These are phyloP conservation scores for Cucurbita moschata DNA, from an alignment of 306 rosid species.

Conservation along the genomic window DNA sequence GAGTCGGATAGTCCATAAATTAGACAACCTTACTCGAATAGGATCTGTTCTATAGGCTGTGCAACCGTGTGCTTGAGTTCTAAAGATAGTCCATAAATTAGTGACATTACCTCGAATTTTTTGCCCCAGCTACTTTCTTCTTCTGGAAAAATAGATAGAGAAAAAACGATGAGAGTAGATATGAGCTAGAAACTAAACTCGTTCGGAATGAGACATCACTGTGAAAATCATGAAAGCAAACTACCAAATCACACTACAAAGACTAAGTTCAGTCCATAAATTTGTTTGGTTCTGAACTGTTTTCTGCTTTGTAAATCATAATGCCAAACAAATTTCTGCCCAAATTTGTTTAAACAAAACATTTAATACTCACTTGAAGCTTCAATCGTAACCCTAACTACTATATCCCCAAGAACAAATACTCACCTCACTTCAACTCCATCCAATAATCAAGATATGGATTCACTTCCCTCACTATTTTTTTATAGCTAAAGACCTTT, in stretches of 20 bases:
- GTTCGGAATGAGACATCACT: no score
- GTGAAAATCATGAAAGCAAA: background rate
- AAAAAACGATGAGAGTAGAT: background rate
- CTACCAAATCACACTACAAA: background rate
- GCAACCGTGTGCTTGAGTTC: no score
- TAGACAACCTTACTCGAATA: no score
- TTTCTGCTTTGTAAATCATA: background rate
- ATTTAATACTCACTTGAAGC: background rate
- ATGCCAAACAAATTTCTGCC: background rate
- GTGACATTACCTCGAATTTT: conserved; percentile 2
- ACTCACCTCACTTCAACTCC: background rate
- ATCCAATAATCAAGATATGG: background rate
- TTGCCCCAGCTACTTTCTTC: background rate
- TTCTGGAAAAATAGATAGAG: background rate
- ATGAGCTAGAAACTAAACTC: background rate
- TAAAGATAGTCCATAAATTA: background rate
- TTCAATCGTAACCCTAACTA: background rate
- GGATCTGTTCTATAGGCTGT: no score
- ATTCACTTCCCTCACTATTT: background rate
- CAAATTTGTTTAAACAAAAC: background rate
- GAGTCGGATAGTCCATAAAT: background rate
- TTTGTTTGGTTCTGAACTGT: background rate
- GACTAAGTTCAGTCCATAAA: background rate
- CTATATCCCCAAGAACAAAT: background rate
- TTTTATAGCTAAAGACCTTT: background rate